Evolutionary conservation across 352 stramenopile genomes (phyloP).

Genomic region (Pythium pyrilobum): DNA sequence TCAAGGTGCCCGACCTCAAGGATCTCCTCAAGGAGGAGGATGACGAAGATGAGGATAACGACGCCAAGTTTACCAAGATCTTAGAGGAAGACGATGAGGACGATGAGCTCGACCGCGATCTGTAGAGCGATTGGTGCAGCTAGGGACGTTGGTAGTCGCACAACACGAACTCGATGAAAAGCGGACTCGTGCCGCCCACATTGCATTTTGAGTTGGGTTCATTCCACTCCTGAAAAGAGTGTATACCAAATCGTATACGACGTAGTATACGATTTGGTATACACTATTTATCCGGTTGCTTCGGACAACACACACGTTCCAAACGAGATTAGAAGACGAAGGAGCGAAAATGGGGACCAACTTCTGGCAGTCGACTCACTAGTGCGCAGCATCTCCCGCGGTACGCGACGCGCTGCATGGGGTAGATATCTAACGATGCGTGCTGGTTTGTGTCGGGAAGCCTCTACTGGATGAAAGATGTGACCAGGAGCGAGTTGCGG

Average conservation of each 20-base stretch:
- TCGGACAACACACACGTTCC: too few relatives aligned
- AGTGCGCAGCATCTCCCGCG: constrained; percentile 33
- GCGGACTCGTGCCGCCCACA: too few relatives aligned
- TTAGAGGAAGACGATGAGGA: constrained; percentile 74
- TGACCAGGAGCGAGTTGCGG: constrained; percentile 64
- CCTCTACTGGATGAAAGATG: constrained; percentile 88
- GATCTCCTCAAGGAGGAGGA: constrained; percentile 83
- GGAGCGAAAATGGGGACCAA: constrained; percentile 71
- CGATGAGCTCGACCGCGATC: constrained; percentile 50
- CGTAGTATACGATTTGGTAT: constrained; percentile 1
- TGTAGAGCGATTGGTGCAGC: constrained; percentile 35
- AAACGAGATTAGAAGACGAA: too few relatives aligned
- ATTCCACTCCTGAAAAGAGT: background rate
- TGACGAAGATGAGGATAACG: constrained; percentile 53
- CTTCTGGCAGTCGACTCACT: constrained; percentile 90
- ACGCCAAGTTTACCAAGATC: constrained; percentile 75
- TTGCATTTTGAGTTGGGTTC: background rate
- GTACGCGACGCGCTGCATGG: background rate
- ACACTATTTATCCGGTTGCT: constrained; percentile 5
- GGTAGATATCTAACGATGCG: background rate
- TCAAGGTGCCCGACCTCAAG: constrained; percentile 87
- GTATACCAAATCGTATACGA: background rate
- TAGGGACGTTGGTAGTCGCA: constrained; percentile 1
- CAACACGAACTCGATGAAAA: background rate
- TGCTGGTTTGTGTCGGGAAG: constrained; percentile 19